Conservation (phyloP, 73 alveolate genomes). For the Loxodes magnus region DNA sequence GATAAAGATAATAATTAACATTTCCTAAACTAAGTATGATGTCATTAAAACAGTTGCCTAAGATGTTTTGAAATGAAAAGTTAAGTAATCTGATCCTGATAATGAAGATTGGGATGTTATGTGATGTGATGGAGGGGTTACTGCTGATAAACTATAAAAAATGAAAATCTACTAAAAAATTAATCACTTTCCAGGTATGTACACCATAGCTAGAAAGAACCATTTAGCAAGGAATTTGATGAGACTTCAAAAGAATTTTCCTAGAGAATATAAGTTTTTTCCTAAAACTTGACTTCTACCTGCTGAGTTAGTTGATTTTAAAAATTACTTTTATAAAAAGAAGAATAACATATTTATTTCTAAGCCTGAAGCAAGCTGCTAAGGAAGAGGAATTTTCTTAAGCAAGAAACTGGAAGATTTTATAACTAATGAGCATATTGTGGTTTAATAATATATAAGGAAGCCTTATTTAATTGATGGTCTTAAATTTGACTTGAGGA, state of each 20-base stretch:
- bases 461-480: slow-evolving; percentile 90
- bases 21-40: slow-evolving; percentile 13
- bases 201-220: slow-evolving; percentile 47
- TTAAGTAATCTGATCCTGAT: slow-evolving; percentile 16
- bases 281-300: slow-evolving; percentile 67
- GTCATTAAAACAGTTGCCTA: slow-evolving; percentile 26
- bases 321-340: slow-evolving; percentile 27
- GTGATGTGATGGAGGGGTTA: slow-evolving; percentile 37
- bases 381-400: slow-evolving; percentile 59
- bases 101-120: slow-evolving; percentile 23
- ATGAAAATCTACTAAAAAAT: slow-evolving; percentile 37
- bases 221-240: slow-evolving; percentile 44
- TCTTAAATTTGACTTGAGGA: slow-evolving; percentile 89
- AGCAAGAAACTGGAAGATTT: slow-evolving; percentile 47
- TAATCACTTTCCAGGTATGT: slow-evolving; percentile 68
- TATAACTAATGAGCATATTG: slow-evolving; percentile 47
- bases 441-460: slow-evolving; percentile 82
- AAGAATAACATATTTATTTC: slow-evolving; percentile 23
- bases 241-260: slow-evolving; percentile 41
- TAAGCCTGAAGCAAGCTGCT: slow-evolving; percentile 46
- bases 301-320: slow-evolving; percentile 1
- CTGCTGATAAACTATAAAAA: slow-evolving; percentile 32
- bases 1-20: background rate
- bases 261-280: slow-evolving; percentile 69
- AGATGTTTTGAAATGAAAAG: slow-evolving; percentile 8